Evolutionary conservation across 192 early-diverging fungal species (phyloP).

Genomic region (Geosiphon pyriformis): DNA sequence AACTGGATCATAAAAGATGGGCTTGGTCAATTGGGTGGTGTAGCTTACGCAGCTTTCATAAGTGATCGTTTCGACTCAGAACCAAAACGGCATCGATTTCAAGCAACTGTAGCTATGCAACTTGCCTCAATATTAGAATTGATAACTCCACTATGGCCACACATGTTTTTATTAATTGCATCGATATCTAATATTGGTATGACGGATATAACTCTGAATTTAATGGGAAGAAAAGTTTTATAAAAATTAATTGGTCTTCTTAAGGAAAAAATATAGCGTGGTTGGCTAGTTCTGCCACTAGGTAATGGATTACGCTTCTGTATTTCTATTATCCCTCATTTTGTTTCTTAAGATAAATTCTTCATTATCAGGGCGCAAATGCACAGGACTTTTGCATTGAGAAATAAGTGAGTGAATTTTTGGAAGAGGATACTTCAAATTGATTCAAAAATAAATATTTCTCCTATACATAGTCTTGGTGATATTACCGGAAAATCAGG

Average conservation of each 20-base stretch:
- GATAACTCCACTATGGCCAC: slow-evolving; percentile 73
- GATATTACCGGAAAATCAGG: slow-evolving; percentile 82
- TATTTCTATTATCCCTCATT: neutral
- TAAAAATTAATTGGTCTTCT: neutral
- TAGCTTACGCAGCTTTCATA: slow-evolving; percentile 72
- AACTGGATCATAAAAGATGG: slow-evolving; percentile 94
- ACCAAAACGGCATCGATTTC: slow-evolving; percentile 78
- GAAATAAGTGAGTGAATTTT: slow-evolving; percentile 60
- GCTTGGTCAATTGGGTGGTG: slow-evolving; percentile 78
- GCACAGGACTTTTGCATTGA: slow-evolving; percentile 63
- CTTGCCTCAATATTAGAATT: slow-evolving; percentile 70
- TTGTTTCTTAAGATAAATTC: neutral
- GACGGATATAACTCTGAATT: neutral
- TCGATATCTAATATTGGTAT: slow-evolving; percentile 77
- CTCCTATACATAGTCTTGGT: slow-evolving; percentile 46
- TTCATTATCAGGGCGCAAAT: slow-evolving; percentile 59
- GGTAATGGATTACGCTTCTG: slow-evolving; percentile 27
- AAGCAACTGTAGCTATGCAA: slow-evolving; percentile 66
- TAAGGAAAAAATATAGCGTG: slow-evolving; percentile 74
- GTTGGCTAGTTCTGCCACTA: slow-evolving; percentile 74
- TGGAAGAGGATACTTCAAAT: no score
- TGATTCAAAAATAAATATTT: no score
- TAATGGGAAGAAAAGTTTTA: neutral
- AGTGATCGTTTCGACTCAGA: slow-evolving; percentile 75
- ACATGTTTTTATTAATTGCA: slow-evolving; percentile 67